phyloP scores from a whole-genome alignment of 2,329 filamentous ascomycete genomes.

The Colletotrichum aenigma region DNA sequence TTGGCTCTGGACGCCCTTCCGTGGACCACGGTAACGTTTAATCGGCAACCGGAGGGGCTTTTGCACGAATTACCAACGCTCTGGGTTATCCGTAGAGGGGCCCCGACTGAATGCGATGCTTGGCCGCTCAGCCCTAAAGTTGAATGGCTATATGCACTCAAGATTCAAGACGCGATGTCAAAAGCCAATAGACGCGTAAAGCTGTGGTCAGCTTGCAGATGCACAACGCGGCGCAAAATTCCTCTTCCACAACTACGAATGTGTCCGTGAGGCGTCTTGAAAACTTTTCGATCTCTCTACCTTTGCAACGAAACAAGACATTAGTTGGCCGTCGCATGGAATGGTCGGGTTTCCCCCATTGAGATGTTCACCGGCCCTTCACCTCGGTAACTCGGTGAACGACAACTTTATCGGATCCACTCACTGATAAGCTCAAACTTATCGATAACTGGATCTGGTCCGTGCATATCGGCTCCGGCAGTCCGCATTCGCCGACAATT shows the following conservation, averaged over 20 bases:
- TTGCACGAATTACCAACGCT: neutral
- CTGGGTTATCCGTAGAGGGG: neutral
- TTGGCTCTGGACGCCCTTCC: neutral
- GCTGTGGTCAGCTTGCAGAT: neutral
- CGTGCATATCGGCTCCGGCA: constrained; percentile 16
- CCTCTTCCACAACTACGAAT: neutral
- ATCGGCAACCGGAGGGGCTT: neutral
- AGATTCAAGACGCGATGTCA: neutral
- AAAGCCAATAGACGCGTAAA: constrained; percentile 8
- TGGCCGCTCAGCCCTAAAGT: neutral
- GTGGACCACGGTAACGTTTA: neutral
- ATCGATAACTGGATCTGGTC: neutral
- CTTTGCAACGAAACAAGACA: neutral
- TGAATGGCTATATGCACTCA: neutral
- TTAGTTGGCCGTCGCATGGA: neutral
- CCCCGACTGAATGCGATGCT: neutral
- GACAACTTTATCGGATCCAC: neutral
- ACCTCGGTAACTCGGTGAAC: neutral
- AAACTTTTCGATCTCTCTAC: neutral
- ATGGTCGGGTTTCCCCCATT: neutral
- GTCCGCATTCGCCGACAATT: constrained; percentile 9
- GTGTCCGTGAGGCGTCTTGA: neutral
- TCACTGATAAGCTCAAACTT: neutral
- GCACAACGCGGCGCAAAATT: neutral
- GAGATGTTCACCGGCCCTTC: neutral